A percentile compares a stretch with the other conserved stretches of the same genome.
These are phyloP conservation scores for Rhizomucor miehei DNA, from an alignment of 371 early-diverging fungal species.

Conservation along the genomic window DNA sequence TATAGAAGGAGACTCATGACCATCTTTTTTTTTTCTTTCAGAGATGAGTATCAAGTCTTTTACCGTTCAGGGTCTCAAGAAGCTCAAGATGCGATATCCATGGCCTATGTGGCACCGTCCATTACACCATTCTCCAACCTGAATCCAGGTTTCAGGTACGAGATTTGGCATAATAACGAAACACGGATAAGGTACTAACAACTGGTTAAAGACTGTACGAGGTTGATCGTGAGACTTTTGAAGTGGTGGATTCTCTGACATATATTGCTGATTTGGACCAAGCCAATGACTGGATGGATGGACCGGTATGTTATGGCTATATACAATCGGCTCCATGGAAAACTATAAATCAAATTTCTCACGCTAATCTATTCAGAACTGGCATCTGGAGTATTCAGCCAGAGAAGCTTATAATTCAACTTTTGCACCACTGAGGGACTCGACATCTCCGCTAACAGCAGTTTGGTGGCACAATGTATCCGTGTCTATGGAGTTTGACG, in stretches of 20 bases:
- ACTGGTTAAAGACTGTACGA: constrained; percentile 36
- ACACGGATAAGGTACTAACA: no score
- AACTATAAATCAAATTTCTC: constrained; percentile 2
- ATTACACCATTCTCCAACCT: constrained; percentile 48
- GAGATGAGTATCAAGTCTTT: constrained; percentile 53
- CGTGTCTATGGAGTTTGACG: constrained; percentile 39
- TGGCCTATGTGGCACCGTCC: constrained; percentile 54
- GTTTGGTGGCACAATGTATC: constrained; percentile 64
- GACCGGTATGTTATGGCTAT: constrained; percentile 27
- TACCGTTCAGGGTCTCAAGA: constrained; percentile 35
- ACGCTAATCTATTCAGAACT: constrained; percentile 28
- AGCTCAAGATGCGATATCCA: constrained; percentile 42
- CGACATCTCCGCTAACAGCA: constrained; percentile 41
- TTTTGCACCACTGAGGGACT: constrained; percentile 19
- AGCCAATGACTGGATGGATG: constrained; percentile 34
- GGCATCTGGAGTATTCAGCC: constrained; percentile 63
- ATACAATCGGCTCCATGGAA: not conserved
- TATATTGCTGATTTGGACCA: constrained; percentile 51
- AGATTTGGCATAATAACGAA: not conserved
- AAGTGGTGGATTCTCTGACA: constrained; percentile 55
- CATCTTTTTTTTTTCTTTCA: constrained; percentile 9
- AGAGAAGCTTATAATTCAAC: constrained; percentile 38
- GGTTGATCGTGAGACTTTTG: constrained; percentile 53
- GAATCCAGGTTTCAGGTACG: constrained; percentile 56
- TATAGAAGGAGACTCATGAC: no score